Percentiles rank a stretch among this genome's conserved stretches.
Evolutionary conservation across 116 monocot species (phyloP).

Genomic region (Papilionanthe hybrid): DNA sequence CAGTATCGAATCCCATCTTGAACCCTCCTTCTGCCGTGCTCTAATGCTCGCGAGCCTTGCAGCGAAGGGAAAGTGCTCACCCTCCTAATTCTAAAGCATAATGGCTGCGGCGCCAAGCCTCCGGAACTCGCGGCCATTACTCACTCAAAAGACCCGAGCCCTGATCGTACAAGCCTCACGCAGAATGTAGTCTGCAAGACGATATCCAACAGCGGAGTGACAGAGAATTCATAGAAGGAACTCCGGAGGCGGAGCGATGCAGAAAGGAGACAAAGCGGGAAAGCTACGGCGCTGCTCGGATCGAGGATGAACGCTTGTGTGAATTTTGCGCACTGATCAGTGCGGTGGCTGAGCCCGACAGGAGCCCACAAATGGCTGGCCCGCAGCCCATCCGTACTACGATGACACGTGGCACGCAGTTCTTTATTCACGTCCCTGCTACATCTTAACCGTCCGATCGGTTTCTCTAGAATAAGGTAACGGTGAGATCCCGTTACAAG

Average conservation of each 20-base stretch:
- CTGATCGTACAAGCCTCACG: not conserved
- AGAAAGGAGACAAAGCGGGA: not conserved
- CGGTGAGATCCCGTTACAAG: no score
- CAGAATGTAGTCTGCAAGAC: not conserved
- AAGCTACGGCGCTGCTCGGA: not conserved
- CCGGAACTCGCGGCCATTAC: slow-evolving; percentile 14
- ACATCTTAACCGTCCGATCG: no score
- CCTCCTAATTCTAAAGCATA: slow-evolving; percentile 1
- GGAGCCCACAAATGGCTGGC: not conserved
- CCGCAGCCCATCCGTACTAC: not conserved
- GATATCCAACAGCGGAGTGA: no score
- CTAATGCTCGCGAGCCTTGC: not conserved
- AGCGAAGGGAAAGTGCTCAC: not conserved
- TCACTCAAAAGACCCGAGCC: not conserved
- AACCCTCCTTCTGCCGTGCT: slow-evolving; percentile 6
- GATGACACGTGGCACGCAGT: not conserved
- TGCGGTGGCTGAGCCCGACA: not conserved
- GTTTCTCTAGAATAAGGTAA: no score
- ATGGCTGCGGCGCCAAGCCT: slow-evolving; percentile 4
- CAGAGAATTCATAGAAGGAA: not conserved
- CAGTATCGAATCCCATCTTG: slow-evolving; percentile 3
- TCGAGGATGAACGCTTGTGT: not conserved
- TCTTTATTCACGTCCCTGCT: not conserved
- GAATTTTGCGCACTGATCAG: not conserved
- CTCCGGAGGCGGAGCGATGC: not conserved